Evolutionary conservation across 2,329 filamentous ascomycete species (phyloP).

Genomic region (Lizonia empirigonia): DNA sequence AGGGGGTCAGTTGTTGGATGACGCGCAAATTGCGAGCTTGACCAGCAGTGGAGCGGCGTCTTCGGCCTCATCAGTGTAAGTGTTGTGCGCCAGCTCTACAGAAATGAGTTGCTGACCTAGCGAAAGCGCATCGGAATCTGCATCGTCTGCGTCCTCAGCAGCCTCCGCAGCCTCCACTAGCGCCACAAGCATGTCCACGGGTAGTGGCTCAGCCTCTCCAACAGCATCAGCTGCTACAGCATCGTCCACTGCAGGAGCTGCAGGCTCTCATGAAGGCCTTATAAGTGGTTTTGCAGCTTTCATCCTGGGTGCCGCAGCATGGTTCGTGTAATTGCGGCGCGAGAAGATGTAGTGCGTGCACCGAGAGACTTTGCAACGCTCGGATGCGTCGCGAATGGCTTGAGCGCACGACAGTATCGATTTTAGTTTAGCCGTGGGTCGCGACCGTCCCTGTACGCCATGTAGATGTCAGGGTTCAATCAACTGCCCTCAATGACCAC

Average conservation of each 20-base stretch:
- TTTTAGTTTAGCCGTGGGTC: neutral
- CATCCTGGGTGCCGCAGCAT: slow-evolving; percentile 15
- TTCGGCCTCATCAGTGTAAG: slow-evolving; percentile 11
- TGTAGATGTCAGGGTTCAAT: neutral
- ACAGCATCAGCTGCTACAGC: slow-evolving; percentile 1
- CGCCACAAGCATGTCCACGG: neutral
- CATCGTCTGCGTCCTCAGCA: neutral
- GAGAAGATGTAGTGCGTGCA: neutral
- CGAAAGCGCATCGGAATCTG: slow-evolving; percentile 3
- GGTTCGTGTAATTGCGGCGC: slow-evolving; percentile 8
- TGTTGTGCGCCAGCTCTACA: neutral
- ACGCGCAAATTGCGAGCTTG: slow-evolving; percentile 21
- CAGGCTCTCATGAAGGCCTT: neutral
- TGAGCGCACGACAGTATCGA: neutral
- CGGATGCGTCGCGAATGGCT: neutral
- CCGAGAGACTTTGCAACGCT: neutral
- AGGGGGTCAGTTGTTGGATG: slow-evolving; percentile 24
- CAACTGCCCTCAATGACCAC: neutral
- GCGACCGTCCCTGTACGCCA: neutral
- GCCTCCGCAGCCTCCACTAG: slow-evolving; percentile 2
- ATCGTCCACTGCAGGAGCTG: neutral
- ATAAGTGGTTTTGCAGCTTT: slow-evolving; percentile 6
- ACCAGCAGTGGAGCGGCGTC: slow-evolving; percentile 9
- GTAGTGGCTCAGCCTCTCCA: neutral
- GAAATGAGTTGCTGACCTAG: neutral